A percentile compares a stretch with the other conserved stretches of the same genome.
phyloP scores from a whole-genome alignment of 768 basidiomycete species.

The Tremella fuciformis region DNA sequence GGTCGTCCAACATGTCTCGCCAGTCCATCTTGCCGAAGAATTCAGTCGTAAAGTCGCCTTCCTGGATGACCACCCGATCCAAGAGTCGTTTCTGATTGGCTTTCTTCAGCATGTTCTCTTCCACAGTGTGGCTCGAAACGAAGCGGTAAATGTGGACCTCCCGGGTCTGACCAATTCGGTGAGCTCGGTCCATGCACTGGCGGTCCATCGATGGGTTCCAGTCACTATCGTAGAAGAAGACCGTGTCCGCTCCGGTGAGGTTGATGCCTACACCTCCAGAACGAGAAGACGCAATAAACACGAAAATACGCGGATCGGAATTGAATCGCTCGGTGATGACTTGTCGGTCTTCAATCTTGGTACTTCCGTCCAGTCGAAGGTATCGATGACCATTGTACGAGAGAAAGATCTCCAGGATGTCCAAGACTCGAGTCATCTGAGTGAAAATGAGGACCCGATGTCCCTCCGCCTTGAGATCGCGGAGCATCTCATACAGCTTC shows the following conservation, averaged over 20 bases:
- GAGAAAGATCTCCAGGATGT: slow-evolving; percentile 89
- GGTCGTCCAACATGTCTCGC: slow-evolving; percentile 72
- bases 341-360: slow-evolving; percentile 84
- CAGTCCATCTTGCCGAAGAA: slow-evolving; percentile 63
- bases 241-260: slow-evolving; percentile 55
- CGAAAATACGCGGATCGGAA: slow-evolving; percentile 53
- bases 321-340: slow-evolving; percentile 56
- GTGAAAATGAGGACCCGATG: slow-evolving; percentile 93
- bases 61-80: slow-evolving; percentile 86
- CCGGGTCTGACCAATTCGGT: slow-evolving; percentile 52
- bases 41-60: slow-evolving; percentile 70
- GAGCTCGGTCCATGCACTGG: slow-evolving; percentile 55
- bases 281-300: slow-evolving; percentile 54
- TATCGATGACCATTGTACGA: slow-evolving; percentile 92
- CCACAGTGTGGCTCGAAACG: slow-evolving; percentile 68
- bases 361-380: slow-evolving; percentile 88
- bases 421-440: slow-evolving; percentile 91
- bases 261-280: slow-evolving; percentile 83
- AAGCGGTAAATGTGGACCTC: slow-evolving; percentile 92
- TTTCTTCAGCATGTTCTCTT: slow-evolving; percentile 92
- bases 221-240: slow-evolving; percentile 55
- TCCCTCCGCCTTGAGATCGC: slow-evolving; percentile 78
- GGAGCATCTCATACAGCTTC: slow-evolving; percentile 70
- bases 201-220: slow-evolving; percentile 56
- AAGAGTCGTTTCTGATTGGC: slow-evolving; percentile 96